Evolutionary conservation across 148 eudicot species (phyloP), one percentile per base, ranked within the genome.

Genomic region (Silene uniflora): DNA sequence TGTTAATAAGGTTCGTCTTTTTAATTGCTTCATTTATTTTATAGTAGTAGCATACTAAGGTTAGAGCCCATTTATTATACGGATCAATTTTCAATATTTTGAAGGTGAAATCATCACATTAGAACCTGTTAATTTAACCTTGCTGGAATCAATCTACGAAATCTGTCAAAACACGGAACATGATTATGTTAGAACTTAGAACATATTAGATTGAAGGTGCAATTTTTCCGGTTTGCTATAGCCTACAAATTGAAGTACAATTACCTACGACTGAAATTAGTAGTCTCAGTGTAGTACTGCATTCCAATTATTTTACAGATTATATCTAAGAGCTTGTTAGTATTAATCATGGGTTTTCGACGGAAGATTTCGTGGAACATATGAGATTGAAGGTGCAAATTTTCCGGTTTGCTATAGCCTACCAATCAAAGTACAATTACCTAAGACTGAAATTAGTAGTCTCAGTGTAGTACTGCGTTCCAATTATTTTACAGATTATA

Each of bases 1-100:
- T 35, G 91, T 89, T 70, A 87, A 90, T 75, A 94, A 91, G 98
- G 96, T 91, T 14, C 17, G 56, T 52, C 17, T 12, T 52, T 52
- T 52, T 4, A 12, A 16, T 10, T 52, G 14, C 17, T 52, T 52
- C 5, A 18, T 52, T 52, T 52, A 52, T 3, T 11, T 52, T 52
- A 23, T 42, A 19, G 0, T 39, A 47, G 23, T 19, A 5, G 62
- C 17, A 4, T 35, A 8, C 23, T 22, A 13, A 16, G 49, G 46
- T 10, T 69, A 49, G 55, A 49, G 55, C 16, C 55, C 14, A 47
- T 47, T 47, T 9, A 47, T 47, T 12, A 35, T 47, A 47, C 54
- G 39, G 39, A 35, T 3, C 6, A 10, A 47, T 47, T 47, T 9
- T 9, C 54, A 47, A 47, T 47, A 47, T 47, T 49, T 14, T 11